Evolutionary conservation across 2,329 filamentous ascomycete genomes (phyloP).

Genomic region (Microdochium trichocladiopsis): DNA sequence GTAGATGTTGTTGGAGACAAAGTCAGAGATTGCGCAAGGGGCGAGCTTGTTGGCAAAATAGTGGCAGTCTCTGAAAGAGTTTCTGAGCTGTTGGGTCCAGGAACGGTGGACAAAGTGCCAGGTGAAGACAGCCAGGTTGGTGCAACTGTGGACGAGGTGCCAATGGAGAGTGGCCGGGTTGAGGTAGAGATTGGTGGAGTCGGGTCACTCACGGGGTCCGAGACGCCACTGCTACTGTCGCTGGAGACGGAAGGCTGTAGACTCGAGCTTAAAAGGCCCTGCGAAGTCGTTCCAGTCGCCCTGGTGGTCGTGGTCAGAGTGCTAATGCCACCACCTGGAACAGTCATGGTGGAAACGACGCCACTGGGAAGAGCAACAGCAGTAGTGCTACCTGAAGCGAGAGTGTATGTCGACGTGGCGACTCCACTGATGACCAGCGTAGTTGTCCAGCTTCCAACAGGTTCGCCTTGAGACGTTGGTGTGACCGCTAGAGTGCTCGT

Average conservation of each 20-base stretch:
- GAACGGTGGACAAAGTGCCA: too few relatives aligned
- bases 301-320: neutral
- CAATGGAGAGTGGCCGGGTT: too few relatives aligned
- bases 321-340: neutral
- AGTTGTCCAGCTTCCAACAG: neutral
- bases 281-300: neutral
- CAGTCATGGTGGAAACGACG: neutral
- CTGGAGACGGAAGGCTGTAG: neutral
- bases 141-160: too few relatives aligned
- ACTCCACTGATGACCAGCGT: neutral
- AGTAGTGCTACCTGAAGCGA: neutral
- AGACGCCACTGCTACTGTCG: too few relatives aligned
- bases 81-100: too few relatives aligned
- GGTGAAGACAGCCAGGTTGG: too few relatives aligned
- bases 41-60: too few relatives aligned
- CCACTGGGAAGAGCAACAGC: neutral
- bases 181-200: too few relatives aligned
- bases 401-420: neutral
- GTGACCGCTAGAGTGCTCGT: neutral
- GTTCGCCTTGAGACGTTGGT: neutral
- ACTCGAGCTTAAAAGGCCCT: neutral
- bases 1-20: too few relatives aligned
- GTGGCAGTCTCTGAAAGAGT: too few relatives aligned
- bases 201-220: too few relatives aligned
- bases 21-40: neutral